Evolutionary conservation across 306 rosid genomes (phyloP).

Genomic region (Astragalus glycyphyllos): DNA sequence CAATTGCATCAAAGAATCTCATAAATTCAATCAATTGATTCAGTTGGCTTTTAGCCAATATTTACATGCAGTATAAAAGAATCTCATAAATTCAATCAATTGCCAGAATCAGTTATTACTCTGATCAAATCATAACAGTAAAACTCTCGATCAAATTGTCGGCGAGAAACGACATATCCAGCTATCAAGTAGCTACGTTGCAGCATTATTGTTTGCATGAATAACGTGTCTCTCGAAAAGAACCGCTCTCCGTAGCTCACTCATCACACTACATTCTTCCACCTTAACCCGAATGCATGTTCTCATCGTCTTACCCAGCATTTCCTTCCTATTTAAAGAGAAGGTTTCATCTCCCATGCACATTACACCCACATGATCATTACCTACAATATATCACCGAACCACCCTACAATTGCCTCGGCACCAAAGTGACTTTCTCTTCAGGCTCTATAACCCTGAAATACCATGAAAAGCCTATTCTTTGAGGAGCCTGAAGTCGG

Average conservation of each 20-base stretch:
- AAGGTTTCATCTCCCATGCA: constrained; percentile 39
- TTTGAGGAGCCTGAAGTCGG: constrained; percentile 48
- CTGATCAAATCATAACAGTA: constrained; percentile 17
- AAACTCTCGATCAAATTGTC: constrained; percentile 43
- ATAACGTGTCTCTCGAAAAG: constrained; percentile 44
- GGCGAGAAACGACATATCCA: constrained; percentile 52
- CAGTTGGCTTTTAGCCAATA: constrained; percentile 35
- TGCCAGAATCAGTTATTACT: constrained; percentile 36
- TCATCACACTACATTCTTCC: constrained; percentile 49
- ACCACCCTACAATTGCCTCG: constrained; percentile 40
- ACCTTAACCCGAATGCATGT: constrained; percentile 45
- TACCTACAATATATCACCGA: constrained; percentile 28
- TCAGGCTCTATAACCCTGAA: constrained; percentile 42
- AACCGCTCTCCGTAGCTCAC: constrained; percentile 42
- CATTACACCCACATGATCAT: constrained; percentile 41
- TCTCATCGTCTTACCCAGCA: constrained; percentile 43
- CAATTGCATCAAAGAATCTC: constrained; percentile 32
- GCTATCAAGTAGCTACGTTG: constrained; percentile 54
- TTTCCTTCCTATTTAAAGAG: constrained; percentile 45
- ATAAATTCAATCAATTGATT: too few species aligned
- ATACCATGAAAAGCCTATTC: constrained; percentile 55
- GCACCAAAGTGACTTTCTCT: constrained; percentile 43
- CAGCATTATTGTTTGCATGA: constrained; percentile 50
- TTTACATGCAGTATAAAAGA: constrained; percentile 39
- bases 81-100: constrained; percentile 37